Evolutionary conservation across 352 stramenopile species (phyloP).

Genomic region (Heterotrichella gracilis): DNA sequence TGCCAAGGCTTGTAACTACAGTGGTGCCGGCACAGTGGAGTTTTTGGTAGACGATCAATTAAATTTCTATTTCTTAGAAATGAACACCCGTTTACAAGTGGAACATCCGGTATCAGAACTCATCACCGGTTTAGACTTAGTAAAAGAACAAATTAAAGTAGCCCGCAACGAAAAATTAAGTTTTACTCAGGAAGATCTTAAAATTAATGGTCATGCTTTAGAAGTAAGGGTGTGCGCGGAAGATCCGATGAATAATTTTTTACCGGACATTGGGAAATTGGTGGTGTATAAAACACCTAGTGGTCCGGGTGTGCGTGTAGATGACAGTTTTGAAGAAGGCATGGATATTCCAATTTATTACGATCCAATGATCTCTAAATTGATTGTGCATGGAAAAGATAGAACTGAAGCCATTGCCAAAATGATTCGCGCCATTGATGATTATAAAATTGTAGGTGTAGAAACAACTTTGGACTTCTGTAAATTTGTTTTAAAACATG

Average conservation of each 20-base stretch:
- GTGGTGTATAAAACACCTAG: conserved; percentile 35
- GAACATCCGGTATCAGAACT: conserved; percentile 80
- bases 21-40: conserved; percentile 66
- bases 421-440: conserved; percentile 49
- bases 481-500: no score
- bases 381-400: conserved; percentile 44
- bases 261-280: conserved; percentile 60
- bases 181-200: neutral
- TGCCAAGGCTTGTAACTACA: conserved; percentile 59
- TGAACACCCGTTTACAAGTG: conserved; percentile 71
- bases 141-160: conserved; percentile 71
- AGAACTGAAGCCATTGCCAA: conserved; percentile 40
- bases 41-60: conserved; percentile 70
- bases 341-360: conserved; percentile 67
- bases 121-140: conserved; percentile 57
- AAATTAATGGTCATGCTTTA: conserved; percentile 29
- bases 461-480: no score
- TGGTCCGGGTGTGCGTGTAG: conserved; percentile 34
- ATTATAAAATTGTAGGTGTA: no score
- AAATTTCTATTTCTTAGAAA: conserved; percentile 92
- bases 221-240: conserved; percentile 77
- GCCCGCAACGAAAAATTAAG: conserved; percentile 20
- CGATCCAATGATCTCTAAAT: conserved; percentile 78
- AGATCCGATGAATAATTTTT: conserved; percentile 59
- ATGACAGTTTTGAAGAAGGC: conserved; percentile 55